A percentile compares a stretch with the other conserved stretches of the same genome.
phyloP scores from a whole-genome alignment of 345 rosid genomes.

The Xanthoceras sorbifolium region DNA sequence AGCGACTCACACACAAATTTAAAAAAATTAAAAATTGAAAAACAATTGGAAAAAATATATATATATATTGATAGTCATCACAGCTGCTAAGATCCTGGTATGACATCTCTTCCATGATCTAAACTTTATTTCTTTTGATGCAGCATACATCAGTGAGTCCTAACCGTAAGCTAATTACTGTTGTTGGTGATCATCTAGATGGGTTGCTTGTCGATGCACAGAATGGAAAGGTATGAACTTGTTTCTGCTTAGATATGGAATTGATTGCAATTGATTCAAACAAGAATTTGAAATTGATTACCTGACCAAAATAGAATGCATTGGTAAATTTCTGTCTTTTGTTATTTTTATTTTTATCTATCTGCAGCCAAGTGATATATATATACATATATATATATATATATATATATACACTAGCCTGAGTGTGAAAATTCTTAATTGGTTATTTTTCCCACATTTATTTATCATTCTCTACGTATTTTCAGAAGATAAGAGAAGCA shows the following conservation, averaged over 20 bases:
- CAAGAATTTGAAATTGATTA: neutral
- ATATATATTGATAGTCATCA: neutral
- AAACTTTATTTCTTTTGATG: slow-evolving; percentile 19
- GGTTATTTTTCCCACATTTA: neutral
- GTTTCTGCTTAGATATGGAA: neutral
- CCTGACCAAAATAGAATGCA: neutral
- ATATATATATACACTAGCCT: neutral
- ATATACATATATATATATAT: no score
- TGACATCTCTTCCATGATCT: neutral
- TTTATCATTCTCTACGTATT: neutral
- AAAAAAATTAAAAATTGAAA: neutral
- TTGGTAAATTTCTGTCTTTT: no score
- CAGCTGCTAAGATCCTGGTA: neutral
- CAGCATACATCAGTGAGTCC: slow-evolving; percentile 76
- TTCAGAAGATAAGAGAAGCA: neutral
- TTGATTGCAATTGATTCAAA: neutral
- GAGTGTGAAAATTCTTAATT: neutral
- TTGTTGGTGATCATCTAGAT: slow-evolving; percentile 59
- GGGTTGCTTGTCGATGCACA: slow-evolving; percentile 59
- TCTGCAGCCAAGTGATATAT: no score
- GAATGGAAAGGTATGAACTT: slow-evolving; percentile 51
- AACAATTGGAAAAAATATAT: neutral
- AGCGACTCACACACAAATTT: neutral
- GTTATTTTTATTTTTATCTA: no score
- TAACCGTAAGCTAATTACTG: slow-evolving; percentile 40